Evolutionary conservation across 2,329 filamentous ascomycete genomes (phyloP).

Genomic region (Fusarium sp.): DNA sequence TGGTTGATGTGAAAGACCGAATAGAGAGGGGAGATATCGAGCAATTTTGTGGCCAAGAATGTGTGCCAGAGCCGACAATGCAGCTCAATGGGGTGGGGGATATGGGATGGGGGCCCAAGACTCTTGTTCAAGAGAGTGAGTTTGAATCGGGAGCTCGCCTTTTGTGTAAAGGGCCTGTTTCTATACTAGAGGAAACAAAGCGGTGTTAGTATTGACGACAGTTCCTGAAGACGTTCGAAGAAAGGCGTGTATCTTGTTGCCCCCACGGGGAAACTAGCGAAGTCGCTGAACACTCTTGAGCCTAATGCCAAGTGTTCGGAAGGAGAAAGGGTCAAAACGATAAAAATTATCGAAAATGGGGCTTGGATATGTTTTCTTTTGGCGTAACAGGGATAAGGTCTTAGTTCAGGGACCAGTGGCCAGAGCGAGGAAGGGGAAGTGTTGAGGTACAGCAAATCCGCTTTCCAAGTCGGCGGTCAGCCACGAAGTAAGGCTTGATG

Average conservation of each 20-base stretch:
- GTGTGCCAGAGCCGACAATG: constrained; percentile 34
- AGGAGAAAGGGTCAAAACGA: constrained; percentile 24
- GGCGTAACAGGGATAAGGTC: constrained; percentile 42
- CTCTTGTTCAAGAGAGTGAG: constrained; percentile 2
- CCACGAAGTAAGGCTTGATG: constrained; percentile 24
- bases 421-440: constrained; percentile 10
- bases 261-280: constrained; percentile 20
- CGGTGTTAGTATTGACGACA: constrained; percentile 28
- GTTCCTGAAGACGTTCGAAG: constrained; percentile 24
- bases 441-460: constrained; percentile 23
- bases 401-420: constrained; percentile 29
- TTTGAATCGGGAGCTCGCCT: not conserved
- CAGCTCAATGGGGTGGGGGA: constrained; percentile 27
- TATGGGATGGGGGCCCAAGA: constrained; percentile 1
- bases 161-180: not conserved
- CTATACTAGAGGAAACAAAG: not conserved
- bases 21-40: constrained; percentile 25
- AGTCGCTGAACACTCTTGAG: constrained; percentile 19
- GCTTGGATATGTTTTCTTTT: constrained; percentile 34
- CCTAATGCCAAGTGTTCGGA: constrained; percentile 18
- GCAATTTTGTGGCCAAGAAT: constrained; percentile 38
- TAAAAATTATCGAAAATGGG: constrained; percentile 23
- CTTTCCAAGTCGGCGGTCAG: constrained; percentile 27
- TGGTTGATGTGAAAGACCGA: constrained; percentile 21
- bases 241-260: constrained; percentile 10